A percentile compares a stretch with the other conserved stretches of the same genome.
phyloP scores from a whole-genome alignment of 306 rosid genomes.

The Sicyos edulis region DNA sequence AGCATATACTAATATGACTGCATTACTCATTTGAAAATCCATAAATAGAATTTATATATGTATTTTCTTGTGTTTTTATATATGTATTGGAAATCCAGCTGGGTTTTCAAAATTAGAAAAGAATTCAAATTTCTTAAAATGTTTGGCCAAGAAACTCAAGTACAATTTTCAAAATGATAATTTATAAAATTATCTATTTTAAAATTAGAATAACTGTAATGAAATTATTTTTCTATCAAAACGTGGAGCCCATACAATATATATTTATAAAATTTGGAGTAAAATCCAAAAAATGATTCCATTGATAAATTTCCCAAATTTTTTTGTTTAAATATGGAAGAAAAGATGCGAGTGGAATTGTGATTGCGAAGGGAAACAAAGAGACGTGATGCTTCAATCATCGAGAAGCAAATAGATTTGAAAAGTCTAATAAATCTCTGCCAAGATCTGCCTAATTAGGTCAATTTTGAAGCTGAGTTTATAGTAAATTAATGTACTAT shows the following conservation, averaged over 20 bases:
- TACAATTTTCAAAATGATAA: neutral
- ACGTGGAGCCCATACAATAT: neutral
- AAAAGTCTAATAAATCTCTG: neutral
- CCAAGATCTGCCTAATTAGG: neutral
- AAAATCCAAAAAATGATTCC: conserved; percentile 4
- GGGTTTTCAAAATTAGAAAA: too few species aligned
- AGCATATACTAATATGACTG: too few species aligned
- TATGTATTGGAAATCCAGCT: too few species aligned
- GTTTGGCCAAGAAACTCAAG: too few species aligned
- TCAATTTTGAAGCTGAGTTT: neutral
- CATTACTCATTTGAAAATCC: neutral
- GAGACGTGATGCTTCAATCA: conserved; percentile 11
- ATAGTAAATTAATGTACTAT: neutral
- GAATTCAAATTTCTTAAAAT: too few species aligned
- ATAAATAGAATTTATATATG: too few species aligned
- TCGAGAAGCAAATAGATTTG: neutral
- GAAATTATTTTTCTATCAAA: neutral
- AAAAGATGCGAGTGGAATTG: neutral
- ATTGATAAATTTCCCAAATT: neutral
- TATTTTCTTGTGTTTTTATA: too few species aligned
- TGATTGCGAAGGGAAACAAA: conserved; percentile 6
- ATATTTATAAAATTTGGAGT: neutral
- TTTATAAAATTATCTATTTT: neutral
- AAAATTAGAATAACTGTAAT: neutral
- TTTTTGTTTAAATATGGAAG: neutral